Evolutionary conservation across 148 eudicot species (phyloP).

Genomic region (Rhododendron molle): DNA sequence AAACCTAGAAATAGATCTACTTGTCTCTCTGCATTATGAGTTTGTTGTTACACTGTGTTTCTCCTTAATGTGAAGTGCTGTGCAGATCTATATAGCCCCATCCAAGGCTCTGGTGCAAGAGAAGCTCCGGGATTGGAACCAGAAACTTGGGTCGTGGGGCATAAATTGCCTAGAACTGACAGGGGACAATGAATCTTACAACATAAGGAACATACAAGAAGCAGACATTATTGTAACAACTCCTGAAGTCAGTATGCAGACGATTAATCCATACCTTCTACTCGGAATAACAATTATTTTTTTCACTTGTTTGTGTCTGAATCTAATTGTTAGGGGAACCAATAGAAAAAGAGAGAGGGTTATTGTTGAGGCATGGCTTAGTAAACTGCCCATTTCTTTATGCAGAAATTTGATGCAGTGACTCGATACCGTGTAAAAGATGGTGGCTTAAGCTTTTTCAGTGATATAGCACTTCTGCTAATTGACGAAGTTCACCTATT

Average conservation of each 20-base stretch:
- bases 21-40: neutral
- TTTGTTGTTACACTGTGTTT: neutral
- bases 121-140: slow-evolving; percentile 88
- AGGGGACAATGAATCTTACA: slow-evolving; percentile 83
- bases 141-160: slow-evolving; percentile 69
- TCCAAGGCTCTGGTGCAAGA: slow-evolving; percentile 98
- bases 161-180: slow-evolving; percentile 90
- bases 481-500: slow-evolving; percentile 97
- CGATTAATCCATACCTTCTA: neutral
- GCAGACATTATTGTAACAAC: slow-evolving; percentile 93
- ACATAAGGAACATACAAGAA: slow-evolving; percentile 64
- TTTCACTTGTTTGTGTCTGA: slow-evolving; percentile 3
- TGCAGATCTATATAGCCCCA: slow-evolving; percentile 90
- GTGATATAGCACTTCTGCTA: slow-evolving; percentile 90
- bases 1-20: neutral
- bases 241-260: slow-evolving; percentile 64
- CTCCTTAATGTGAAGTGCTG: slow-evolving; percentile 8
- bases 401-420: slow-evolving; percentile 95
- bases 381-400: slow-evolving; percentile 17
- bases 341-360: neutral
- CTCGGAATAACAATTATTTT: neutral
- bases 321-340: neutral
- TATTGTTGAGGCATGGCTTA: slow-evolving; percentile 9
- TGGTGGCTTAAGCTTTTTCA: slow-evolving; percentile 92
- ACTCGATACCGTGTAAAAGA: slow-evolving; percentile 87